Evolutionary conservation across 768 basidiomycete genomes (phyloP).

Genomic region (Mycena belliarum): DNA sequence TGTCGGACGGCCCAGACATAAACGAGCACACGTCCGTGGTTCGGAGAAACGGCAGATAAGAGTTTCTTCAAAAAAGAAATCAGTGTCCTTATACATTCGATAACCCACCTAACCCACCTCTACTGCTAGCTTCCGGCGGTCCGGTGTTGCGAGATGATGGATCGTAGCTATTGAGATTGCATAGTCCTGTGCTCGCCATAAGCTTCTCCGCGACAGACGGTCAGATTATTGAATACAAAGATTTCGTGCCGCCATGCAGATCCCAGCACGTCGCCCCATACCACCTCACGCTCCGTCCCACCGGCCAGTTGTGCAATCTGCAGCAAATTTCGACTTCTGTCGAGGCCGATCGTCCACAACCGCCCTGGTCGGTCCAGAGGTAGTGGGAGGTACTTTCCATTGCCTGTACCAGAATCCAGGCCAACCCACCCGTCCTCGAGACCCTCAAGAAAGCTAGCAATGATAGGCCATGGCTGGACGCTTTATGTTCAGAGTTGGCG

Average conservation of each 20-base stretch:
- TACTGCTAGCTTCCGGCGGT: constrained; percentile 71
- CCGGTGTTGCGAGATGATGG: constrained; percentile 86
- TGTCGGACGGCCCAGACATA: constrained; percentile 99
- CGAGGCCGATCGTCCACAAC: constrained; percentile 79
- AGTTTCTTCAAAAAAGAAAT: constrained; percentile 51
- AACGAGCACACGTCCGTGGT: constrained; percentile 79
- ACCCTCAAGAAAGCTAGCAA: constrained; percentile 69
- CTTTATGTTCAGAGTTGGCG: neutral
- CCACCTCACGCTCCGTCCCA: constrained; percentile 62
- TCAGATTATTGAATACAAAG: constrained; percentile 54
- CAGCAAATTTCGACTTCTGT: constrained; percentile 80
- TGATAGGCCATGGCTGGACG: constrained; percentile 85
- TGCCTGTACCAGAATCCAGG: constrained; percentile 94
- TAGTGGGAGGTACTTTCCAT: constrained; percentile 93
- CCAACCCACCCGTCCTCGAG: constrained; percentile 81
- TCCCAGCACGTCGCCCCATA: constrained; percentile 77
- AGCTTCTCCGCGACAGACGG: neutral
- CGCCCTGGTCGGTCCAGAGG: constrained; percentile 60
- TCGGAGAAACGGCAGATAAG: constrained; percentile 61
- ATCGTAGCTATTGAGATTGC: constrained; percentile 94
- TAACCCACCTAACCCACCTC: constrained; percentile 50
- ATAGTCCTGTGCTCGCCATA: constrained; percentile 6
- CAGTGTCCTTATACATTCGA: neutral
- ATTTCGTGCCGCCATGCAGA: constrained; percentile 72
- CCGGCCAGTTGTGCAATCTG: constrained; percentile 71